phyloP scores from a whole-genome alignment of 2,329 filamentous ascomycete genomes.

The Botryotinia narcissicola region DNA sequence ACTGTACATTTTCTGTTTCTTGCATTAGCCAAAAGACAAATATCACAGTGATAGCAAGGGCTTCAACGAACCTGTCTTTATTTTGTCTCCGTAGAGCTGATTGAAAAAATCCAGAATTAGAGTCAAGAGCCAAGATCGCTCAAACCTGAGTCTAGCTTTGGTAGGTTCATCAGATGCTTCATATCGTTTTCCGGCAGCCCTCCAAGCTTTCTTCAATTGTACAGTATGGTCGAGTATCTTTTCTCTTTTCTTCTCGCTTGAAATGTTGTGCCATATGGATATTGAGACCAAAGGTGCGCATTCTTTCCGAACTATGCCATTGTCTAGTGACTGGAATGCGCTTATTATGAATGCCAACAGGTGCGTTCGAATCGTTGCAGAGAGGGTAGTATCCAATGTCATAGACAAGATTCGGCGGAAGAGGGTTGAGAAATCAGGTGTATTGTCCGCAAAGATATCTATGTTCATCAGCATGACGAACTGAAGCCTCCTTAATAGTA shows the following conservation, averaged over 20 bases:
- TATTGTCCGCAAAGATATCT: conserved; percentile 74
- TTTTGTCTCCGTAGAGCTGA: conserved; percentile 60
- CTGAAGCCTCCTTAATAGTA: conserved; percentile 12
- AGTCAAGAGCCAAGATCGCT: conserved; percentile 89
- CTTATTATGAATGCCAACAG: conserved; percentile 87
- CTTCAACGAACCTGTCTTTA: conserved; percentile 45
- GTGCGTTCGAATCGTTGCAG: conserved; percentile 68
- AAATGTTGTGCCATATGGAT: conserved; percentile 91
- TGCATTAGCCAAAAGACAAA: background rate
- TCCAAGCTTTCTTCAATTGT: conserved; percentile 87
- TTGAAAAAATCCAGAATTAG: conserved; percentile 80
- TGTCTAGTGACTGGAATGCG: conserved; percentile 92
- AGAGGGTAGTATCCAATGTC: conserved; percentile 69
- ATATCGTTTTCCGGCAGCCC: conserved; percentile 79
- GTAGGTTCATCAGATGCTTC: conserved; percentile 78
- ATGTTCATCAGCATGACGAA: conserved; percentile 22
- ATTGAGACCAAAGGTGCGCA: conserved; percentile 94
- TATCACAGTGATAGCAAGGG: background rate
- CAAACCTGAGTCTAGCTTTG: conserved; percentile 81
- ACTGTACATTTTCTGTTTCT: conserved; percentile 63
- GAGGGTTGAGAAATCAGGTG: conserved; percentile 80
- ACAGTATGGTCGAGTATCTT: conserved; percentile 66
- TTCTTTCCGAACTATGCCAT: conserved; percentile 85
- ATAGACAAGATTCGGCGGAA: conserved; percentile 89
- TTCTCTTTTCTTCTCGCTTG: conserved; percentile 72